Evolutionary conservation across 2,329 filamentous ascomycete species (phyloP).

Genomic region (Lasiodiplodia citricola): DNA sequence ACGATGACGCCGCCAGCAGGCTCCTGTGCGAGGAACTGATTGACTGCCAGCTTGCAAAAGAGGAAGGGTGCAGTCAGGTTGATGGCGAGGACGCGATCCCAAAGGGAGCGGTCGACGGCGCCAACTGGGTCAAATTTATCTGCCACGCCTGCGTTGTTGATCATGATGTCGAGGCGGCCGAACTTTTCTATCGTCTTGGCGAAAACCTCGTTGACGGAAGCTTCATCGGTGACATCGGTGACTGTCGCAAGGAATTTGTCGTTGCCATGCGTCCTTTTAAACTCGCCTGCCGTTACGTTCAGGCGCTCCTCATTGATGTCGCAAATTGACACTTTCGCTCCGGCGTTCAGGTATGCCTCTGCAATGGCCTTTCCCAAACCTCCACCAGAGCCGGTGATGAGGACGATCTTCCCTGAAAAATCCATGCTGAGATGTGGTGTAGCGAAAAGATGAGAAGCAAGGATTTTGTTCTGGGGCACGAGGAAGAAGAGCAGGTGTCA

Average conservation of each 20-base stretch:
- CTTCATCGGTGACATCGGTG: slow-evolving; percentile 23
- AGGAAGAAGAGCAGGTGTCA: background rate
- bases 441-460: background rate
- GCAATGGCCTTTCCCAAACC: slow-evolving; percentile 27
- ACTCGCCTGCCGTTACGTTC: slow-evolving; percentile 25
- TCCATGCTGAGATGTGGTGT: background rate
- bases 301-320: slow-evolving; percentile 41
- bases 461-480: background rate
- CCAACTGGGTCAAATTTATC: slow-evolving; percentile 61
- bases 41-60: slow-evolving; percentile 58
- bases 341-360: slow-evolving; percentile 31
- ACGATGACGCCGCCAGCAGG: slow-evolving; percentile 54
- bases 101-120: slow-evolving; percentile 51
- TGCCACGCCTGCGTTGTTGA: slow-evolving; percentile 65
- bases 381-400: slow-evolving; percentile 27
- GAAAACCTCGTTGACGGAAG: background rate
- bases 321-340: slow-evolving; percentile 42
- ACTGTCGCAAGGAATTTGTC: slow-evolving; percentile 37
- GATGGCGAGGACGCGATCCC: slow-evolving; percentile 61
- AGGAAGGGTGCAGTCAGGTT: slow-evolving; percentile 64
- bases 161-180: slow-evolving; percentile 58
- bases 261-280: slow-evolving; percentile 24
- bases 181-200: slow-evolving; percentile 37
- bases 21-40: slow-evolving; percentile 52
- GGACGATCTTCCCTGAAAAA: slow-evolving; percentile 8